These are phyloP conservation scores for Pseudogymnoascus verrucosus DNA, from an alignment of 2,329 filamentous ascomycete species.

Conservation along the genomic window DNA sequence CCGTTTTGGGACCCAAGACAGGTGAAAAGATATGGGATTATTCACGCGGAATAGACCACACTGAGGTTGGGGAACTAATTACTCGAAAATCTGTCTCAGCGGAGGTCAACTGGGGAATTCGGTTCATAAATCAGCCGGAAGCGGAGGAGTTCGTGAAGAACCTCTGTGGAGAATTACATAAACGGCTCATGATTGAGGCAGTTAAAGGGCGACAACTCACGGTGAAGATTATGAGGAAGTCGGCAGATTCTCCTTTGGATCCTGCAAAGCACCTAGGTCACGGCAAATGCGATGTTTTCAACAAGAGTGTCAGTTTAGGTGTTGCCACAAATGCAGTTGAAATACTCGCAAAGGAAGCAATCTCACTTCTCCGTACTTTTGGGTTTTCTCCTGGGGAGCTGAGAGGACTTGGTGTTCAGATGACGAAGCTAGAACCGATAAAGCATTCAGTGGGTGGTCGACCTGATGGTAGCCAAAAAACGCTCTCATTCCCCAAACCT, in stretches of 20 bases:
- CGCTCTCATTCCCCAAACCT: slow-evolving; percentile 61
- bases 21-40: slow-evolving; percentile 88
- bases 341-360: slow-evolving; percentile 68
- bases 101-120: slow-evolving; percentile 96
- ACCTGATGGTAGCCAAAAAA: slow-evolving; percentile 68
- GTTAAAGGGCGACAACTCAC: slow-evolving; percentile 85
- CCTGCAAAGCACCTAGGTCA: slow-evolving; percentile 90
- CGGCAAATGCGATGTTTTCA: slow-evolving; percentile 90
- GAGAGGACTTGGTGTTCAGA: slow-evolving; percentile 84
- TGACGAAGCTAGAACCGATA: slow-evolving; percentile 82
- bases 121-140: slow-evolving; percentile 86
- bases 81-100: slow-evolving; percentile 91
- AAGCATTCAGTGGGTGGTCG: slow-evolving; percentile 48
- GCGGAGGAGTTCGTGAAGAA: slow-evolving; percentile 86
- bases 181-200: slow-evolving; percentile 69
- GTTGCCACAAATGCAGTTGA: slow-evolving; percentile 72
- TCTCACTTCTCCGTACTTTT: slow-evolving; percentile 75
- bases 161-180: slow-evolving; percentile 76
- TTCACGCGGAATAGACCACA: slow-evolving; percentile 74
- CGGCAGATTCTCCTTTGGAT: slow-evolving; percentile 79
- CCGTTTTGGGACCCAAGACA: slow-evolving; percentile 79
- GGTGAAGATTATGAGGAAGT: slow-evolving; percentile 88
- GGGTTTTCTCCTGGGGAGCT: slow-evolving; percentile 84
- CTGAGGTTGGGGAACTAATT: slow-evolving; percentile 78
- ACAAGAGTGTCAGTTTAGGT: slow-evolving; percentile 76